Base-by-base conservation (phyloP, 2,329 filamentous ascomycete genomes). In the Botrytis sinoallii region DNA sequence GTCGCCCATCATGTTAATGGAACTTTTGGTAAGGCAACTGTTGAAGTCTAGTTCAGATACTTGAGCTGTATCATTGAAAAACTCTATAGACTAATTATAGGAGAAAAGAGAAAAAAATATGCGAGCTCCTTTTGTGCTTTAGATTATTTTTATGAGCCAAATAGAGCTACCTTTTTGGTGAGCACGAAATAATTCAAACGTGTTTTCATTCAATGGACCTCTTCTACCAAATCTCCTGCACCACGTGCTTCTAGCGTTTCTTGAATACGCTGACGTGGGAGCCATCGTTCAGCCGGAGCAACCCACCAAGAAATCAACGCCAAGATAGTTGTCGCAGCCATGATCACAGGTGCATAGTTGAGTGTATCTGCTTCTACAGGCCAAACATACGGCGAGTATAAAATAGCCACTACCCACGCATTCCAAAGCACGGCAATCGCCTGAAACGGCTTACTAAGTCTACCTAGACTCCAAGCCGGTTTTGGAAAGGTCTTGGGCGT, bases 381-480 rank as follows among this genome's bases (percentile, higher is more conserved):
- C 20, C 40, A 73, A 10, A 29, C 3, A 64, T 73, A 73, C 9
- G 75, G 75, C 5, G 70, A 52, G 18, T 69, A 73, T 29, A 75
- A 52, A 20, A 75, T 60, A 3, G 71, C 73, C 0, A 75, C 60
- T 20, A 72, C 75, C 60, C 71, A 75, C 7, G 67, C 73, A 40
- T 75, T 75, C 75, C 73, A 75, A 22, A 75, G 63, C 6, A 75
- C 65, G 1, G 73, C 55, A 3, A 75, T 57, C 8, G 74, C 29
- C 22, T 72, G 70, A 63, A 75, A 71, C 7, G 70, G 52, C 3
- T 29, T 69, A 16, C 71, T 70, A 25, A 66, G 73, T 59, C 67
- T 71, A 9, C 73, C 75, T 20, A 75, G 64, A 48, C 65, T 63
- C 61, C 70, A 75, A 18, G 60, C 67, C 38, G 70, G 69, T 12